phyloP scores from a whole-genome alignment of 2,329 filamentous ascomycete genomes.

The Fusarium bactridioides region DNA sequence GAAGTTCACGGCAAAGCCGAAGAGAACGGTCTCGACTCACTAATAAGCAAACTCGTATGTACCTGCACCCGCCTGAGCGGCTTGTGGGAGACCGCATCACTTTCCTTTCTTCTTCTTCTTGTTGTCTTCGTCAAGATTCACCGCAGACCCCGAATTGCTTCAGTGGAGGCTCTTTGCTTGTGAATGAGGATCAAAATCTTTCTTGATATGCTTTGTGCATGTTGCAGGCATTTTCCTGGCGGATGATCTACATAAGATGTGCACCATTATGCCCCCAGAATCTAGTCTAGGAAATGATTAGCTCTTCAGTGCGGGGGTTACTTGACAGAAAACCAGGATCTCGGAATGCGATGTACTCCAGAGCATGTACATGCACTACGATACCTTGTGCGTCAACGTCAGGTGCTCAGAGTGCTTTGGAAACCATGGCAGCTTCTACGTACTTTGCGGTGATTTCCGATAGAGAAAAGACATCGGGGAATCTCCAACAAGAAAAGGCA shows the following conservation, averaged over 20 bases:
- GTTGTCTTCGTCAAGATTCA: background rate
- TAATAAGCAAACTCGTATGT: constrained; percentile 15
- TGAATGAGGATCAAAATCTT: background rate
- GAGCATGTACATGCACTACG: background rate
- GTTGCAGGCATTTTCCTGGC: constrained; percentile 11
- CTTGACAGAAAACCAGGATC: constrained; percentile 1
- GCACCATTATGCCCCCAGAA: constrained; percentile 34
- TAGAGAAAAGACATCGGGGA: background rate
- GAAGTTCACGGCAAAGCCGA: constrained; percentile 40
- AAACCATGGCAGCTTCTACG: background rate
- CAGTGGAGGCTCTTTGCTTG: background rate
- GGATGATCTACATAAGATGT: constrained; percentile 43
- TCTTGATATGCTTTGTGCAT: constrained; percentile 1
- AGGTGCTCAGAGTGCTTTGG: background rate
- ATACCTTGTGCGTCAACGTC: background rate
- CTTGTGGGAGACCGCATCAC: constrained; percentile 1
- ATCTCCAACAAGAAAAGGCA: background rate
- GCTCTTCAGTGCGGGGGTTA: constrained; percentile 20
- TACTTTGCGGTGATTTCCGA: background rate
- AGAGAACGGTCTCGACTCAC: constrained; percentile 42
- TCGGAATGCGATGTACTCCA: constrained; percentile 5
- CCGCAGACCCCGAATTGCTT: constrained; percentile 1
- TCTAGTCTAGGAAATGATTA: constrained; percentile 20
- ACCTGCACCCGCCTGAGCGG: constrained; percentile 23
- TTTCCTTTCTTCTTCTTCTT: background rate